phyloP scores from a whole-genome alignment of 768 basidiomycete species.

The Lactarius trivialis region DNA sequence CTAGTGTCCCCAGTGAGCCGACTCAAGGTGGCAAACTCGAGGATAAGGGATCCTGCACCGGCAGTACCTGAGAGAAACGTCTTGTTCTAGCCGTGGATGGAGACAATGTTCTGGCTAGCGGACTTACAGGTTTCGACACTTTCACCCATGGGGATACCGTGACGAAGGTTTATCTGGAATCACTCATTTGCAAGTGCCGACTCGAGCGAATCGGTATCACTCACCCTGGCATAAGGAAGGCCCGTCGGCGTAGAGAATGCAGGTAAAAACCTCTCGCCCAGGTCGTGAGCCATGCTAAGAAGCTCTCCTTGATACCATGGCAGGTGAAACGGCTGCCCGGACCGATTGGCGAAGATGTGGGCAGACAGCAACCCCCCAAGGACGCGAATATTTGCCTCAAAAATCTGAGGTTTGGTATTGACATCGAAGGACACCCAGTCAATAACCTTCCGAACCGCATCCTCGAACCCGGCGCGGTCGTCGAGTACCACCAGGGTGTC shows the following conservation, averaged over 20 bases:
- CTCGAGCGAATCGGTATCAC: conserved; percentile 13
- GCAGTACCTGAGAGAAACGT: conserved; percentile 58
- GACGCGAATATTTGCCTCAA: conserved; percentile 93
- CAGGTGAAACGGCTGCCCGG: conserved; percentile 61
- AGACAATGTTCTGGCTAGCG: neutral
- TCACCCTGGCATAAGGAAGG: conserved; percentile 84
- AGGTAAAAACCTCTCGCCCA: conserved; percentile 79
- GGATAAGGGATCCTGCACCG: conserved; percentile 85
- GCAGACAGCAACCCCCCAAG: conserved; percentile 85
- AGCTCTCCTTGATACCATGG: conserved; percentile 84
- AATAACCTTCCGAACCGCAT: conserved; percentile 78
- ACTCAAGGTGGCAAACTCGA: conserved; percentile 92
- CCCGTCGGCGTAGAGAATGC: conserved; percentile 92
- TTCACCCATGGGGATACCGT: conserved; percentile 72
- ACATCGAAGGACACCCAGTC: conserved; percentile 85
- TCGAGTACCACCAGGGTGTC: conserved; percentile 88
- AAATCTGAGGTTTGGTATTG: conserved; percentile 95
- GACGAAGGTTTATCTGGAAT: conserved; percentile 70
- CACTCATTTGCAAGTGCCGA: conserved; percentile 6
- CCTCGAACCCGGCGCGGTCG: conserved; percentile 72
- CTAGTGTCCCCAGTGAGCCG: conserved; percentile 84
- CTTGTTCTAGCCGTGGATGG: neutral
- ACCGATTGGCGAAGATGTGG: conserved; percentile 70
- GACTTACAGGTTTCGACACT: conserved; percentile 77
- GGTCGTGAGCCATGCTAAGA: conserved; percentile 74